Conservation (phyloP, 2,329 filamentous ascomycete genomes). For the Leptographium lundbergii region DNA sequence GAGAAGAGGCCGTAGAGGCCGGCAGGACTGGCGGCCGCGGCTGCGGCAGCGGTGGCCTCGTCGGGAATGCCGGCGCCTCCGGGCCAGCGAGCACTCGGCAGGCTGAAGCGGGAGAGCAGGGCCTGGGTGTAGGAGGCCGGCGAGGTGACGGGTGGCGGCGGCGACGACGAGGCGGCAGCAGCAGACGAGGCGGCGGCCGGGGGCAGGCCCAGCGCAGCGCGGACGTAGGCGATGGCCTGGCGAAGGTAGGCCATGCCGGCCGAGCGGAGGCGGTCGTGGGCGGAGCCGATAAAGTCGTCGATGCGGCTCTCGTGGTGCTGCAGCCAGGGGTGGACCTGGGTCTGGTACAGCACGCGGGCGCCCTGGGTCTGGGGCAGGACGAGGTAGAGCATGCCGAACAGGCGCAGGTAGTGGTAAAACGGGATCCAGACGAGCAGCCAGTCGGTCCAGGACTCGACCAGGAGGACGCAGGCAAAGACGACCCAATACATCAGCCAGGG, state of each 20-base stretch:
- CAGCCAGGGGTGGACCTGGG: conserved; percentile 79
- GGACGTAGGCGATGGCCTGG: conserved; percentile 34
- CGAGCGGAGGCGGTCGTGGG: conserved; percentile 65
- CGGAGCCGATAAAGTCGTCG: conserved; percentile 73
- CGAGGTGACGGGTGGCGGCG: conserved; percentile 17
- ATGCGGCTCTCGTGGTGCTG: conserved; percentile 77
- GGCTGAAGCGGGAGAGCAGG: conserved; percentile 73
- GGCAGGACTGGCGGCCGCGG: conserved; percentile 11
- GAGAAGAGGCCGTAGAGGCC: conserved; percentile 73
- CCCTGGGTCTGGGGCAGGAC: conserved; percentile 97
- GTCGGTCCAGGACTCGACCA: conserved; percentile 76
- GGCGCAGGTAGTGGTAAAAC: conserved; percentile 85
- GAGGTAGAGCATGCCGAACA: conserved; percentile 81
- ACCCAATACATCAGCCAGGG: conserved; percentile 99
- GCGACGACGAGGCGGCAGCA: conserved; percentile 20
- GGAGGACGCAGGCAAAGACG: conserved; percentile 67
- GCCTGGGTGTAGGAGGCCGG: conserved; percentile 60
- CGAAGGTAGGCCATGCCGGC: conserved; percentile 65
- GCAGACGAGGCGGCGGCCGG: conserved; percentile 24
- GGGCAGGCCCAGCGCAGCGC: conserved; percentile 59
- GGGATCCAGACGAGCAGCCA: conserved; percentile 86
- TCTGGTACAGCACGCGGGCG: conserved; percentile 72
- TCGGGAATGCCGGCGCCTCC: conserved; percentile 15
- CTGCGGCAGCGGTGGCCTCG: background rate
- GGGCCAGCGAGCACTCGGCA: conserved; percentile 55